phyloP scores from a whole-genome alignment of 2,329 filamentous ascomycete species.

The Penicillium brasilianum region DNA sequence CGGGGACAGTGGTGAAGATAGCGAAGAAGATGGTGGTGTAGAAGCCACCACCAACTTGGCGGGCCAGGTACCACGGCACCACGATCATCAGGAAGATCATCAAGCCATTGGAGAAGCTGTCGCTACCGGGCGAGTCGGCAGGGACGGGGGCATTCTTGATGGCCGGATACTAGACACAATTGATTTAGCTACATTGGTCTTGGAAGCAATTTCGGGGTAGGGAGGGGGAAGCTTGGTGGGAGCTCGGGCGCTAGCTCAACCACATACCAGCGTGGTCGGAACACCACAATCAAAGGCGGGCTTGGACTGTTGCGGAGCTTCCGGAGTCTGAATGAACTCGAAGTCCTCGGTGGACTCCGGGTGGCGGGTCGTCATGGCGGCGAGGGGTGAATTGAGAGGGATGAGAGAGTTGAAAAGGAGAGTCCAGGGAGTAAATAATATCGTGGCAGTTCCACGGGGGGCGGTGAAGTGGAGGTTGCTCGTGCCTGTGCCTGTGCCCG shows the following conservation, averaged over 20 bases:
- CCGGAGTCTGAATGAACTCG: slow-evolving; percentile 64
- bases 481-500: slow-evolving; percentile 9
- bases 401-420: slow-evolving; percentile 28
- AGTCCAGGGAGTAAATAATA: slow-evolving; percentile 28
- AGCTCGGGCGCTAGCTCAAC: slow-evolving; percentile 20
- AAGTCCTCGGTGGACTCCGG: slow-evolving; percentile 55
- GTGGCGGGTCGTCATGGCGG: slow-evolving; percentile 47
- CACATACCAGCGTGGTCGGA: slow-evolving; percentile 64
- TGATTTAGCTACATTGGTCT: slow-evolving; percentile 11
- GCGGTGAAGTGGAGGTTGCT: slow-evolving; percentile 23
- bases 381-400: slow-evolving; percentile 35
- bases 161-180: slow-evolving; percentile 68
- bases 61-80: slow-evolving; percentile 79
- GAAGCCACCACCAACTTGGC: slow-evolving; percentile 81
- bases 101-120: slow-evolving; percentile 83
- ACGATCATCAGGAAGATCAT: slow-evolving; percentile 72
- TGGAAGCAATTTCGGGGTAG: not conserved
- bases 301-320: slow-evolving; percentile 57
- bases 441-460: slow-evolving; percentile 29
- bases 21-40: slow-evolving; percentile 89
- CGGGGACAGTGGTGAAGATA: slow-evolving; percentile 76
- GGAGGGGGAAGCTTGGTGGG: slow-evolving; percentile 2
- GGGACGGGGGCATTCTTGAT: slow-evolving; percentile 96
- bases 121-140: slow-evolving; percentile 81
- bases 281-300: slow-evolving; percentile 64